Base-by-base conservation (phyloP, 495 filamentous ascomycete genomes). In the Haplographium delicatum region DNA sequence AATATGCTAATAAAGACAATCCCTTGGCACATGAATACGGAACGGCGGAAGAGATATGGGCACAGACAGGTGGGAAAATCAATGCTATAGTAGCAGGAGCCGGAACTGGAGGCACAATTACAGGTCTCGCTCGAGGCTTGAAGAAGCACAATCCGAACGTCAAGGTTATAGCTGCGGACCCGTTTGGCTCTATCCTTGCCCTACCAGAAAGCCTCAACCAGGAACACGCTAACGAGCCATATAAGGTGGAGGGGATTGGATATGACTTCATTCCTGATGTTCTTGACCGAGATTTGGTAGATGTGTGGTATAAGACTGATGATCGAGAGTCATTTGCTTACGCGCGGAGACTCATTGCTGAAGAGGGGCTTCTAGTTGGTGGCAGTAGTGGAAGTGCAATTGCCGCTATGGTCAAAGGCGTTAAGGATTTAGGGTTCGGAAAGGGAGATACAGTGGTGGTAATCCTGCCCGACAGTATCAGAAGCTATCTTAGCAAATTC, bases 261-360 rank as follows among this genome's bases (percentile, higher is more conserved):
- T 99, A 99, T 62, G 93, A 99, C 62, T 99, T 99, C 62, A 86
- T 97, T 45, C 93, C 93, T 4, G 85, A 96, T 30, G 93, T 99
- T 0, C 76, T 99, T 20, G 84, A 95, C 58, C 88, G 83, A 53
- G 64, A 82, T 7, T 64, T 75, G 19, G 86, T 99, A n/a, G 84
- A 95, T 64, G 83, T 84, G 57, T 99, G 93, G 93, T 95, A 96
- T 68, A 99, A 99, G 76, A 97, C 93, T 2, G 87, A 88, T 31
- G 93, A 99, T 56, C 81, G 79, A 50, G 90, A 95, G 61, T 89
- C 89, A 18, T 99, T 99, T 67, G 72, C 81, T 50, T 91, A 87
- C 62, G 87, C 93, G 8, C 80, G 93, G 18, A 81, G 90, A 35
- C 70, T 99, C 24, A 97, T 99, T 54, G 81, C 86, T 19, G 94